Evolutionary conservation across 768 basidiomycete genomes (phyloP).

Genomic region (Suillus weaverae): DNA sequence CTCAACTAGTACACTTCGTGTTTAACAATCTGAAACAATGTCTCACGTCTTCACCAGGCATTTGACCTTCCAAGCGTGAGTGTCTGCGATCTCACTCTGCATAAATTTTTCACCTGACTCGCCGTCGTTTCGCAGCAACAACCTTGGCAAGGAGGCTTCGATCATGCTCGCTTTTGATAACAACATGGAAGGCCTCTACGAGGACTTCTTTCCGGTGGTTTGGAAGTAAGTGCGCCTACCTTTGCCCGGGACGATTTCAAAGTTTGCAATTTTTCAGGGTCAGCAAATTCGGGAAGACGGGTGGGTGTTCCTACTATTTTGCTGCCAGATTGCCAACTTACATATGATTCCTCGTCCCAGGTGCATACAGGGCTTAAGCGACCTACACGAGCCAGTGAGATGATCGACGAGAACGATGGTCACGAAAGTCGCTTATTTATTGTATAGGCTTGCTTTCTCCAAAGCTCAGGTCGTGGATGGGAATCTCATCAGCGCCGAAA

Average conservation of each 20-base stretch:
- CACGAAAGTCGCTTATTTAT: neutral
- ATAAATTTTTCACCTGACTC: neutral
- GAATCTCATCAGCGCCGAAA: neutral
- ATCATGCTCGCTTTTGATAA: neutral
- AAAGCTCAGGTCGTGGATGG: neutral
- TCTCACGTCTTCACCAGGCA: neutral
- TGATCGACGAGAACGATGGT: no score
- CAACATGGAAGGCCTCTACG: neutral
- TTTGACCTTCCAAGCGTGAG: neutral
- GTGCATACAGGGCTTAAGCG: neutral
- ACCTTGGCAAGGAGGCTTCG: neutral
- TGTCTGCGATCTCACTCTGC: neutral
- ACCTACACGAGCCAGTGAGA: neutral
- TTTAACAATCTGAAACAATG: neutral
- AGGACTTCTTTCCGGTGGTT: neutral
- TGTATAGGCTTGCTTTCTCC: neutral
- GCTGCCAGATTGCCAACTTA: neutral
- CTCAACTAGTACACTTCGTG: neutral
- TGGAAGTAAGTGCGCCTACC: neutral
- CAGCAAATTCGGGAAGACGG: neutral
- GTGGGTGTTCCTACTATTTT: neutral
- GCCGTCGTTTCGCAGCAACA: neutral
- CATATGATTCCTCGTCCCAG: neutral
- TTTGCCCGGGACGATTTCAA: neutral
- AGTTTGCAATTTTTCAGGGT: neutral